Conservation (phyloP, 148 eudicot species). For the Persicaria tinctoria region DNA sequence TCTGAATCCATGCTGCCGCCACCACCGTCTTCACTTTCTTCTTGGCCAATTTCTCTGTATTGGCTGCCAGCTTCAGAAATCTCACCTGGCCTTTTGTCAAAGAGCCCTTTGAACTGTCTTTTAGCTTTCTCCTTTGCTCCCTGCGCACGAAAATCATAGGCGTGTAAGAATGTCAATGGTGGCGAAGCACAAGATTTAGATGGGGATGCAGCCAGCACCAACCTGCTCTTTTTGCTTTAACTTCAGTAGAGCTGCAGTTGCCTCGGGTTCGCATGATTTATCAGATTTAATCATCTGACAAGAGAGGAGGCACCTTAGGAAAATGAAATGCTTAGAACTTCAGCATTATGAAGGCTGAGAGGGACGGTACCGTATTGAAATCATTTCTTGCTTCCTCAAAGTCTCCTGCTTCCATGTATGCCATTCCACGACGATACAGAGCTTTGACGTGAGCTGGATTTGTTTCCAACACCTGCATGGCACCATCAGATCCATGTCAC, state of each 20-base stretch:
- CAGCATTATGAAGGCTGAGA: background rate
- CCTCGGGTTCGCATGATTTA: conserved; percentile 83
- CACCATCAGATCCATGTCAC: background rate
- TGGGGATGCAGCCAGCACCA: background rate
- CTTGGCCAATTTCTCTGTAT: conserved; percentile 15
- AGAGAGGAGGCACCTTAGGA: conserved; percentile 14
- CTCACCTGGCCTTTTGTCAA: conserved; percentile 87
- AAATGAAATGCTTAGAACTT: background rate
- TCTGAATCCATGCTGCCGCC: conserved; percentile 22
- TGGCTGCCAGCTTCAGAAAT: conserved; percentile 46
- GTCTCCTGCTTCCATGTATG: conserved; percentile 78
- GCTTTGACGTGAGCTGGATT: conserved; percentile 89
- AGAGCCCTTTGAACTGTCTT: conserved; percentile 86
- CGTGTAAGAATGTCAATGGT: background rate
- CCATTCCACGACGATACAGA: conserved; percentile 97
- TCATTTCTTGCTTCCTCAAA: conserved; percentile 86
- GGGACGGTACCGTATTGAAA: conserved; percentile 55
- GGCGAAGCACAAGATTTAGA: background rate
- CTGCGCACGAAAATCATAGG: conserved; percentile 25
- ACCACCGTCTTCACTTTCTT: conserved; percentile 15
- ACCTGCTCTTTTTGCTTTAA: conserved; percentile 95
- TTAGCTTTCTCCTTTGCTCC: conserved; percentile 64
- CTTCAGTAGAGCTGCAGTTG: conserved; percentile 77
- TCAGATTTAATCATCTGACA: conserved; percentile 72
- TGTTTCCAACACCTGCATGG: conserved; percentile 70